A percentile compares a stretch with the other conserved stretches of the same genome.
Evolutionary conservation across 208 protist genomes (phyloP).

Genomic region (Wallacemonas sp.): DNA sequence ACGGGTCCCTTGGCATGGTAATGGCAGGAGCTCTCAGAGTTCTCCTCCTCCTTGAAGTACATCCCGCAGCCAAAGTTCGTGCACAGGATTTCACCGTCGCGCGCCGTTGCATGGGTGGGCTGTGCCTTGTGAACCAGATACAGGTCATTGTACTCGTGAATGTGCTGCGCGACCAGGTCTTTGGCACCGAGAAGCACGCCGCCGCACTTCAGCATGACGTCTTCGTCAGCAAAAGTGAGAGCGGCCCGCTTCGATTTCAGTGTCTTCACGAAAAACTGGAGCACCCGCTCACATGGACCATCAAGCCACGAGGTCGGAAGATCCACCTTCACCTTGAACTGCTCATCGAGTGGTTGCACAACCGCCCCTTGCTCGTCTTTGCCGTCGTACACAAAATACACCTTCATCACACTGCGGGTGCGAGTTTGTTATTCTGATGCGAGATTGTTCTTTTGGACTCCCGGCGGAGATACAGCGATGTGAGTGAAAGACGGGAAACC

Average conservation of each 20-base stretch:
- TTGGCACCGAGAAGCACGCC: slow-evolving; percentile 46
- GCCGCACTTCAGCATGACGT: slow-evolving; percentile 58
- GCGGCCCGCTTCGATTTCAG: slow-evolving; percentile 37
- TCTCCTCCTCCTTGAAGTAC: slow-evolving; percentile 71
- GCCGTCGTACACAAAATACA: slow-evolving; percentile 78
- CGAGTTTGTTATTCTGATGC: not conserved
- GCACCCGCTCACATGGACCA: slow-evolving; percentile 37
- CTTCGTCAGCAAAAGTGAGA: slow-evolving; percentile 21
- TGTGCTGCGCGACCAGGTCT: slow-evolving; percentile 37
- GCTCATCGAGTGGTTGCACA: slow-evolving; percentile 33
- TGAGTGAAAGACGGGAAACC: not conserved
- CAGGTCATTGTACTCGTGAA: slow-evolving; percentile 85
- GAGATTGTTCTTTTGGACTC: too few relatives aligned
- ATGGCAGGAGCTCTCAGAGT: slow-evolving; percentile 67
- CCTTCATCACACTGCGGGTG: slow-evolving; percentile 53
- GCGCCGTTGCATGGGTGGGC: slow-evolving; percentile 12
- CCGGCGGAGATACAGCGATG: too few relatives aligned
- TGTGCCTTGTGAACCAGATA: slow-evolving; percentile 49
- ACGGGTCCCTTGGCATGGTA: slow-evolving; percentile 69
- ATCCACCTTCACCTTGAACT: slow-evolving; percentile 41
- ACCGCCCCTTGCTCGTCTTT: slow-evolving; percentile 36
- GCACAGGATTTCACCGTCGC: slow-evolving; percentile 56
- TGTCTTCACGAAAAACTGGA: slow-evolving; percentile 35
- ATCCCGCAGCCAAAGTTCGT: slow-evolving; percentile 83
- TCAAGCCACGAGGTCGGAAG: slow-evolving; percentile 41